A percentile compares a stretch with the other conserved stretches of the same genome.
phyloP scores from a whole-genome alignment of 345 rosid genomes.

The Cochlearia excelsa region DNA sequence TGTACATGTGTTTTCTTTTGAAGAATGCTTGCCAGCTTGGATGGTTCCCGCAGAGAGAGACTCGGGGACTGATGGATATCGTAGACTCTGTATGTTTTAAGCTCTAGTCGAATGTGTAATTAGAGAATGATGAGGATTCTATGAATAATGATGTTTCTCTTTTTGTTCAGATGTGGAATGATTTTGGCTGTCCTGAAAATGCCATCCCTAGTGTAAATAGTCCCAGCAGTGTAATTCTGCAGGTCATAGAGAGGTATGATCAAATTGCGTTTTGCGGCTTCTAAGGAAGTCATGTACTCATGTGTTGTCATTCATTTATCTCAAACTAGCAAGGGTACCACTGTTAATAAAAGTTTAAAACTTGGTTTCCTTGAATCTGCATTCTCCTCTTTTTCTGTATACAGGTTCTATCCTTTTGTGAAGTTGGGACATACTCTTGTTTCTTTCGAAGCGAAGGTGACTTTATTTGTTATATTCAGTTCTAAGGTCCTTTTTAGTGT shows the following conservation, averaged over 20 bases:
- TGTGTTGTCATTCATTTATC: too few species aligned
- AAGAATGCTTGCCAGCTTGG: constrained; percentile 75
- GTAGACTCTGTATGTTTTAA: constrained; percentile 50
- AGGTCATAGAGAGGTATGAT: constrained; percentile 53
- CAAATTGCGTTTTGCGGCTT: neutral
- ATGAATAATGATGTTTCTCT: constrained; percentile 25
- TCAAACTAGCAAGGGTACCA: too few species aligned
- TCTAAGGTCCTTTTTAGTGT: neutral
- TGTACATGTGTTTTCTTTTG: constrained; percentile 15
- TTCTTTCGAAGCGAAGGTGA: constrained; percentile 67
- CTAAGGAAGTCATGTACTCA: neutral
- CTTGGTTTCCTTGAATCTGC: neutral
- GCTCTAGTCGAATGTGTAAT: neutral
- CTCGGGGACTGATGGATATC: constrained; percentile 49
- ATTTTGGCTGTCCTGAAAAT: constrained; percentile 51
- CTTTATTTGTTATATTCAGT: constrained; percentile 12
- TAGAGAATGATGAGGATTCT: constrained; percentile 7
- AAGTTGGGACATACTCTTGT: constrained; percentile 58
- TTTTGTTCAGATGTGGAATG: constrained; percentile 50
- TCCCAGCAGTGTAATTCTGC: constrained; percentile 36
- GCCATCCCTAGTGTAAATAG: constrained; percentile 24
- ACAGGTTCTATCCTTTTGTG: constrained; percentile 76
- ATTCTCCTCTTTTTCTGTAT: neutral
- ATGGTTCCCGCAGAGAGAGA: constrained; percentile 71
- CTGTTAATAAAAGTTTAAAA: too few species aligned